A percentile compares a stretch with the other conserved stretches of the same genome.
phyloP scores from a whole-genome alignment of 352 stramenopile species.

The Nothophytophthora sp. region DNA sequence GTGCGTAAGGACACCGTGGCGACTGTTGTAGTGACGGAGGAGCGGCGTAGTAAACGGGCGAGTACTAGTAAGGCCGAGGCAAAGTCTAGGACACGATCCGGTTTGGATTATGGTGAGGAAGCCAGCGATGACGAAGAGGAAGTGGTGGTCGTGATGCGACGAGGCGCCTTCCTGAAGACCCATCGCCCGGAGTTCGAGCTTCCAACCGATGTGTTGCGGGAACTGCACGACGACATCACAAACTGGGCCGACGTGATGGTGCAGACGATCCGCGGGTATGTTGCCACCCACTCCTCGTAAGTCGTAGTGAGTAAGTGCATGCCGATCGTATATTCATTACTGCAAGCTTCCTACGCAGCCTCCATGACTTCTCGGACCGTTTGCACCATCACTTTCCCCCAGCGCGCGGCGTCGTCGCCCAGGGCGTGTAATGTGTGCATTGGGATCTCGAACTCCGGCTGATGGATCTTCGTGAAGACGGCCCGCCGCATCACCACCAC shows the following conservation, averaged over 20 bases:
- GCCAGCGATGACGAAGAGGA: not conserved
- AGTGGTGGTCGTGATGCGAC: conserved; percentile 5
- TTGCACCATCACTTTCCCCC: no score
- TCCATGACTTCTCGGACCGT: no score
- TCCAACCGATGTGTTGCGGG: not conserved
- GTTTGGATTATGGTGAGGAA: not conserved
- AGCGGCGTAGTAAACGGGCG: not conserved
- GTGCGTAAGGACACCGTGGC: conserved; percentile 25
- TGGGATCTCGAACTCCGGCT: no score
- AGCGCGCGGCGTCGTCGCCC: no score
- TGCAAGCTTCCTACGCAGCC: no score
- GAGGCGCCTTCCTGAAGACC: conserved; percentile 4
- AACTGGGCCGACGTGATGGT: conserved; percentile 3
- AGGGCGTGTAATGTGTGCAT: no score
- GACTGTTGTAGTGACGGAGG: conserved; percentile 5
- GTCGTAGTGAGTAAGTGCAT: no score
- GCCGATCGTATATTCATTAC: no score
- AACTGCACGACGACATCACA: conserved; percentile 6
- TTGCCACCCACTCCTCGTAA: no score
- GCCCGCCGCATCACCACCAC: no score
- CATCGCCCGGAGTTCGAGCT: conserved; percentile 8
- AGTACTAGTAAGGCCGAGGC: not conserved
- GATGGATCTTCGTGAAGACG: no score
- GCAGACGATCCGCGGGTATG: not conserved
- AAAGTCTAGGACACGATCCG: not conserved